Evolutionary conservation across 306 rosid species (phyloP).

Genomic region (peach (Prunus persica)): Prunus_persica_NCBIv2 NC_034014.1:3089501-3090000

Average conservation of each 20-base stretch:
- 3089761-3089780: neutral
- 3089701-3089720: neutral
- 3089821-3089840: neutral
- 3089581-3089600: constrained; percentile 2
- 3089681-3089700: neutral
- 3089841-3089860: neutral
- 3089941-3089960: constrained; percentile 85
- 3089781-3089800: neutral
- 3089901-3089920: constrained; percentile 11
- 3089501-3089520: neutral
- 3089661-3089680: neutral
- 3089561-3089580: neutral
- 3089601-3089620: neutral
- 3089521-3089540: neutral
- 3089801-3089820: neutral
- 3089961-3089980: constrained; percentile 82
- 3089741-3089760: neutral
- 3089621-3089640: neutral
- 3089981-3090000: constrained; percentile 63
- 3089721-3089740: neutral
- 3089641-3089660: neutral
- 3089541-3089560: neutral
- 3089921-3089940: constrained; percentile 45
- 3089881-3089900: neutral
- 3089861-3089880: too few species aligned